Conservation (phyloP, 768 basidiomycete genomes). For the Heimioporus sp. region DNA sequence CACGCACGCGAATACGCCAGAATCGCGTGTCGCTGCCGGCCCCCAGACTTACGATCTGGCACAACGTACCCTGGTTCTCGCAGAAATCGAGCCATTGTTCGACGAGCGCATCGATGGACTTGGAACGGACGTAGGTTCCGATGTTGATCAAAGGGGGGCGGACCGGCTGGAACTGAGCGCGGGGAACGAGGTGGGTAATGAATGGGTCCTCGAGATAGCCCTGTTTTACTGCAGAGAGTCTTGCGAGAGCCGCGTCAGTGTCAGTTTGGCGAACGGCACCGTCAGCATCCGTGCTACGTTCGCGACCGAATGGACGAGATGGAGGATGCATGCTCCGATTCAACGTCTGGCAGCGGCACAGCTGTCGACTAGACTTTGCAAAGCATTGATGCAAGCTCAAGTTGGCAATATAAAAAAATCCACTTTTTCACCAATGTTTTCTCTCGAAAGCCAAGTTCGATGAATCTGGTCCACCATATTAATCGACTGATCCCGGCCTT, state of each 20-base stretch:
- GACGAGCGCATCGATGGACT: slow-evolving; percentile 77
- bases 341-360: no score
- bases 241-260: slow-evolving; percentile 78
- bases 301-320: slow-evolving; percentile 9
- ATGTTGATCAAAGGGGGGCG: slow-evolving; percentile 92
- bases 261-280: slow-evolving; percentile 74
- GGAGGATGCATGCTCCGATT: slow-evolving; percentile 10
- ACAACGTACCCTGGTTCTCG: slow-evolving; percentile 40
- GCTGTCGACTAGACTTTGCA: no score
- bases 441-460: no score
- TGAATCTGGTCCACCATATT: no score
- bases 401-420: no score
- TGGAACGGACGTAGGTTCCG: slow-evolving; percentile 85
- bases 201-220: slow-evolving; percentile 82
- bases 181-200: slow-evolving; percentile 62
- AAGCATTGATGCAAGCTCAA: no score
- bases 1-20: slow-evolving; percentile 82
- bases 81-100: slow-evolving; percentile 57
- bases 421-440: no score
- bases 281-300: slow-evolving; percentile 45
- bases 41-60: slow-evolving; percentile 92
- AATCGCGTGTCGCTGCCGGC: slow-evolving; percentile 96
- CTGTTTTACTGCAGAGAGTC: slow-evolving; percentile 79
- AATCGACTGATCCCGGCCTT: no score
- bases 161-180: slow-evolving; percentile 54